phyloP scores from a whole-genome alignment of 352 stramenopile species.

The Globisporangium paddicum region DNA sequence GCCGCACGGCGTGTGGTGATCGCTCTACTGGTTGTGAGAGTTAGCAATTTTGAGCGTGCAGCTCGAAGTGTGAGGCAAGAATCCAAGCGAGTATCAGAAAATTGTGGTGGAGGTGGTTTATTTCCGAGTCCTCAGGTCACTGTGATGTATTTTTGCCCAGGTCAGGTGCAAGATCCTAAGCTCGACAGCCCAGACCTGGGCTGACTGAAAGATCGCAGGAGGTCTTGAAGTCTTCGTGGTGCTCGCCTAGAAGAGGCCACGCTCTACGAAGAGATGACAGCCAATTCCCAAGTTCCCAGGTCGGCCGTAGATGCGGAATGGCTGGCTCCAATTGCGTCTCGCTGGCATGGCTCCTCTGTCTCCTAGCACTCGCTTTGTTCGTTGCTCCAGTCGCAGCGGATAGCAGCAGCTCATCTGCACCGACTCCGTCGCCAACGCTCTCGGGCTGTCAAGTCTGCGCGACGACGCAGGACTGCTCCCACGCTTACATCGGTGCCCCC shows the following conservation, averaged over 20 bases:
- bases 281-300: neutral
- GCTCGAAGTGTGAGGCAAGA: neutral
- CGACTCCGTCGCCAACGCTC: slow-evolving; percentile 4
- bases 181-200: neutral
- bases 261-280: no score
- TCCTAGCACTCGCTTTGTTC: neutral
- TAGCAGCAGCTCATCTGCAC: neutral
- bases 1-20: slow-evolving; percentile 31
- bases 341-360: neutral
- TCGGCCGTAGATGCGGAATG: neutral
- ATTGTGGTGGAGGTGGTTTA: neutral
- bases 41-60: neutral
- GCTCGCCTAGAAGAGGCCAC: neutral
- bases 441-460: slow-evolving; percentile 25
- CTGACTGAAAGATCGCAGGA: neutral
- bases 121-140: neutral
- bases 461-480: slow-evolving; percentile 16
- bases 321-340: neutral
- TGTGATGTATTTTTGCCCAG: neutral
- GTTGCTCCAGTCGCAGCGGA: neutral
- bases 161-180: neutral
- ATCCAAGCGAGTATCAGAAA: neutral
- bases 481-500: slow-evolving; percentile 16
- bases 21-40: neutral
- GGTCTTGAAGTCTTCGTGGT: neutral